A percentile compares a stretch with the other conserved stretches of the same genome.
These are phyloP conservation scores for Alliaria petiolata DNA, from an alignment of 345 rosid species.

Conservation along the genomic window DNA sequence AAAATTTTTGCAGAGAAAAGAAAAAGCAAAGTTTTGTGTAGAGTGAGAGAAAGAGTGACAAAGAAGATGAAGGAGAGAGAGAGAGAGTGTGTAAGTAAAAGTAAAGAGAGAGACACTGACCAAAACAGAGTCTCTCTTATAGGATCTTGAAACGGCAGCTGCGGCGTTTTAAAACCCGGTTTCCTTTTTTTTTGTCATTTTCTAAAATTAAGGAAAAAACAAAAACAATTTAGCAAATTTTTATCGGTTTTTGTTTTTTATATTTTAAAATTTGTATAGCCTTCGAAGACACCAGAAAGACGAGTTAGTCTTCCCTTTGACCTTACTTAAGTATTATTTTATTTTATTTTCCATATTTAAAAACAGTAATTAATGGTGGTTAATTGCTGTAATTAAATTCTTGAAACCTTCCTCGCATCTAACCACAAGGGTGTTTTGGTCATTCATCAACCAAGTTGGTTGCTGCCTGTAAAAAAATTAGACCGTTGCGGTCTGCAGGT, in stretches of 20 bases:
- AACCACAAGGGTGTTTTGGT: slow-evolving; percentile 2
- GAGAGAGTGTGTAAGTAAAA: slow-evolving; percentile 3
- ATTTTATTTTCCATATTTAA: too few species aligned
- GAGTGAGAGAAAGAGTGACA: not conserved
- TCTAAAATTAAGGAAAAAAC: not conserved
- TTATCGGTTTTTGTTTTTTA: too few species aligned
- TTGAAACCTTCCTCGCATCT: not conserved
- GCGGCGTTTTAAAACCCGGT: slow-evolving; percentile 17
- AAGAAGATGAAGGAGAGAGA: slow-evolving; percentile 13
- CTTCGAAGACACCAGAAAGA: not conserved
- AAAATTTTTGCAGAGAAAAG: slow-evolving; percentile 1
- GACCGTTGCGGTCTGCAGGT: slow-evolving; percentile 26
- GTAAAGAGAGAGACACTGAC: slow-evolving; percentile 3
- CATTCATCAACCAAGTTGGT: not conserved
- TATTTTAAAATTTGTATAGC: not conserved
- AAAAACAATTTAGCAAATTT: too few species aligned
- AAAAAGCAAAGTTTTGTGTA: not conserved
- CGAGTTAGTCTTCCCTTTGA: slow-evolving; percentile 22
- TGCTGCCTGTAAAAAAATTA: not conserved
- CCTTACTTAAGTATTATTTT: not conserved
- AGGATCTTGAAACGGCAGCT: slow-evolving; percentile 31
- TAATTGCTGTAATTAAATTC: slow-evolving; percentile 5
- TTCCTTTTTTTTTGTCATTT: slow-evolving; percentile 3
- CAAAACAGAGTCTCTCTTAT: slow-evolving; percentile 18
- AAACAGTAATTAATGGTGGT: not conserved